phyloP scores from a whole-genome alignment of 352 stramenopile genomes.

The Phytophthora hybrid region DNA sequence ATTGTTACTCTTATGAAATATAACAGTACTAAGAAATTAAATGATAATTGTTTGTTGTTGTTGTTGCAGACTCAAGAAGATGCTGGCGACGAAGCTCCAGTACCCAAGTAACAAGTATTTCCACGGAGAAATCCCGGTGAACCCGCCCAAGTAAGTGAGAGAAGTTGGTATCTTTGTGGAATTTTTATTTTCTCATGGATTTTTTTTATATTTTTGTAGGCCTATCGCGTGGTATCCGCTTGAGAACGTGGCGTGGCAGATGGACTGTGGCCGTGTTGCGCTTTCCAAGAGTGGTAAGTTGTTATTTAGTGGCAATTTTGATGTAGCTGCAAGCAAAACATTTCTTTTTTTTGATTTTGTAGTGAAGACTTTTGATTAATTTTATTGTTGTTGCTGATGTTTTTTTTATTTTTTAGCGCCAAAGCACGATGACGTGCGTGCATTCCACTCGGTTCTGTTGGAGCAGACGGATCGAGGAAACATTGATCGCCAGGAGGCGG shows the following conservation, averaged over 20 bases:
- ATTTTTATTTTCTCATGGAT: slow-evolving; percentile 5
- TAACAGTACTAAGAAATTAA: background rate
- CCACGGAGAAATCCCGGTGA: slow-evolving; percentile 62
- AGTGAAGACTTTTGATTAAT: background rate
- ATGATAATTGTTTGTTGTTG: background rate
- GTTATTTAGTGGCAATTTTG: background rate
- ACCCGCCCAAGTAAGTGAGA: slow-evolving; percentile 61
- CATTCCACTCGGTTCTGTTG: slow-evolving; percentile 94
- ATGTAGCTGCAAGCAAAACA: background rate
- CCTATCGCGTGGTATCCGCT: slow-evolving; percentile 84
- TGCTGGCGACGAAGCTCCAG: slow-evolving; percentile 61
- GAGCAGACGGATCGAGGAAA: slow-evolving; percentile 92
- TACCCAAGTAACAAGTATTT: slow-evolving; percentile 66
- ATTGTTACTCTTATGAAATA: background rate
- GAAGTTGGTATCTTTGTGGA: background rate
- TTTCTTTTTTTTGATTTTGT: background rate
- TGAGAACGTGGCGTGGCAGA: slow-evolving; percentile 80
- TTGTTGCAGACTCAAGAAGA: slow-evolving; percentile 48
- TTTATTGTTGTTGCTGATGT: slow-evolving; percentile 2
- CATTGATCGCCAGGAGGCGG: slow-evolving; percentile 97
- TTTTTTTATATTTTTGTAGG: slow-evolving; percentile 31
- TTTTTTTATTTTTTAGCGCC: slow-evolving; percentile 50
- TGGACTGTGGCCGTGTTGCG: slow-evolving; percentile 83
- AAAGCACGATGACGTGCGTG: slow-evolving; percentile 83
- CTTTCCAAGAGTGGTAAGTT: slow-evolving; percentile 80